A percentile compares a stretch with the other conserved stretches of the same genome.
phyloP scores from a whole-genome alignment of 352 stramenopile genomes.

The Globisporangium lucens region DNA sequence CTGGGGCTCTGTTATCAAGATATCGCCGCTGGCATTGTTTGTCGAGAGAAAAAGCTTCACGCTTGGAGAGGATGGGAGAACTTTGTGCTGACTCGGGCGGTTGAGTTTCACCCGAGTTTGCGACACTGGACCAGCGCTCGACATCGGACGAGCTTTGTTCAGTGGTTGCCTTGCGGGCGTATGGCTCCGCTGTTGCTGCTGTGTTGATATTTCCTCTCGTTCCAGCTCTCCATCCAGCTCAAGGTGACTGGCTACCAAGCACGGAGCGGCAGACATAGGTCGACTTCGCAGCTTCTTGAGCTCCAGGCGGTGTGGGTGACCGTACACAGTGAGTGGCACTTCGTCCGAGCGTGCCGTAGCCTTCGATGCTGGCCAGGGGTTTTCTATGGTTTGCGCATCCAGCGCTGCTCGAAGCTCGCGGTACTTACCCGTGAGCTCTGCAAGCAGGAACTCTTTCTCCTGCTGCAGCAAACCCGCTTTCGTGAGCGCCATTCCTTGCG shows the following conservation, averaged over 20 bases:
- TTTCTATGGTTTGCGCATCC: constrained; percentile 13
- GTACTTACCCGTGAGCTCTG: constrained; percentile 46
- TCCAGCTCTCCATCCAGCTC: constrained; percentile 7
- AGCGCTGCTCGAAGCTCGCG: constrained; percentile 29
- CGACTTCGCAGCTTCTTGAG: constrained; percentile 29
- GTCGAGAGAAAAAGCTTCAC: constrained; percentile 6
- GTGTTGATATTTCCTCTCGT: neutral
- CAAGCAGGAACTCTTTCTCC: constrained; percentile 58
- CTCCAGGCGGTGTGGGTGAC: constrained; percentile 39
- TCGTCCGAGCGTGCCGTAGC: neutral
- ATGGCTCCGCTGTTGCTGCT: neutral
- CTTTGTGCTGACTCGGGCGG: neutral
- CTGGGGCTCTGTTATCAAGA: constrained; percentile 3
- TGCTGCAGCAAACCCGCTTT: constrained; percentile 39
- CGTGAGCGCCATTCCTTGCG: constrained; percentile 36
- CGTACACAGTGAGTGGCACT: constrained; percentile 51
- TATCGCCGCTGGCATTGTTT: neutral
- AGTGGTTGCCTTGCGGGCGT: neutral
- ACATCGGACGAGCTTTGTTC: neutral
- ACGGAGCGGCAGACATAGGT: constrained; percentile 26
- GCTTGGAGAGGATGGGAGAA: neutral
- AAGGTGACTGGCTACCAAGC: constrained; percentile 8
- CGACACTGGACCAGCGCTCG: constrained; percentile 12
- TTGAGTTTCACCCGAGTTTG: constrained; percentile 3
- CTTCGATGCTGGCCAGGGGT: neutral